Evolutionary conservation across 805 yeast genomes (phyloP).

Genomic region (Starmera caribaea): DNA sequence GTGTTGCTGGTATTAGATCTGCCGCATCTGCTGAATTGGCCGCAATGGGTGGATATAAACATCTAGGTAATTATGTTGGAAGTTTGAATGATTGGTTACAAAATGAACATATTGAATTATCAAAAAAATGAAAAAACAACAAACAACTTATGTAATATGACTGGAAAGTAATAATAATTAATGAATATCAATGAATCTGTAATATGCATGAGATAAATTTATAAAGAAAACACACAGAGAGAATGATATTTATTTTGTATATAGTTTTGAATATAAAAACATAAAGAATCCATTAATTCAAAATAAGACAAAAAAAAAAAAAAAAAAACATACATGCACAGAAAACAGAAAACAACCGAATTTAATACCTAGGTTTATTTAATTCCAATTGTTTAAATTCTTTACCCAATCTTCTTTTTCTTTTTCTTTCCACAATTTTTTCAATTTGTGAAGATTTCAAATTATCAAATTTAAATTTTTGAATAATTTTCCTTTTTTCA

Average conservation of each 20-base stretch:
- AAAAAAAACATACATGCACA: too few relatives aligned
- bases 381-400: conserved; percentile 52
- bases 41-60: conserved; percentile 74
- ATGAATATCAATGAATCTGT: too few relatives aligned
- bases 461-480: conserved; percentile 66
- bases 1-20: conserved; percentile 88
- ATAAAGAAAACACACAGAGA: not conserved
- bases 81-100: conserved; percentile 79
- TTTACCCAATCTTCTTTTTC: conserved; percentile 75
- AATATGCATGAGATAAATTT: not conserved
- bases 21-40: conserved; percentile 89
- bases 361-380: conserved; percentile 17
- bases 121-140: too few relatives aligned
- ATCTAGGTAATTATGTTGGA: conserved; percentile 81
- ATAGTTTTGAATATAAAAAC: too few relatives aligned
- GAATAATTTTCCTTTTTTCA: conserved; percentile 65
- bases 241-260: too few relatives aligned
- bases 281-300: too few relatives aligned
- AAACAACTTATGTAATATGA: too few relatives aligned
- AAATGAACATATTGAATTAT: conserved; percentile 25
- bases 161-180: too few relatives aligned
- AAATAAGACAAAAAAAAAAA: not conserved
- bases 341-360: not conserved
- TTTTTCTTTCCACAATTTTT: conserved; percentile 78
- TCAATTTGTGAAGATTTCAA: conserved; percentile 68